These are phyloP conservation scores for Apiospora marii DNA, from an alignment of 2,329 filamentous ascomycete genomes.

Conservation along the genomic window DNA sequence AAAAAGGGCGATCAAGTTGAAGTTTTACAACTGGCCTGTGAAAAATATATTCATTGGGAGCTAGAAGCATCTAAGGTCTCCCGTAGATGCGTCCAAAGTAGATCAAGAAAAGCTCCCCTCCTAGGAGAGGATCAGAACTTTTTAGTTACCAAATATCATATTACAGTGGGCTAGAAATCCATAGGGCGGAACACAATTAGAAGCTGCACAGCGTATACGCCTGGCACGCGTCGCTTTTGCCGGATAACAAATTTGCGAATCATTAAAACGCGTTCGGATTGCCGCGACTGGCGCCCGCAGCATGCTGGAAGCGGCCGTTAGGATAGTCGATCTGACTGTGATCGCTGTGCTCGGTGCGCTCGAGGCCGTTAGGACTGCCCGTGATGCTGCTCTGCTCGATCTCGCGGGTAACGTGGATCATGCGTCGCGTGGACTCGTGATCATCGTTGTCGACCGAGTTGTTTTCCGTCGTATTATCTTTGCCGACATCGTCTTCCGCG, in stretches of 20 bases:
- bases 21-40: too few species aligned
- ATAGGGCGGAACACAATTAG: not conserved
- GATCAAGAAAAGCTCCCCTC: too few species aligned
- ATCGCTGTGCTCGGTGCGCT: not conserved
- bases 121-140: too few species aligned
- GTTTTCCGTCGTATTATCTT: not conserved
- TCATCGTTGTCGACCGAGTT: not conserved
- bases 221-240: not conserved
- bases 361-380: not conserved
- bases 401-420: conserved; percentile 27
- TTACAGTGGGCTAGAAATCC: not conserved
- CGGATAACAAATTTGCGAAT: too few species aligned
- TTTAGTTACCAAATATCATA: not conserved
- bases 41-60: too few species aligned
- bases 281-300: not conserved
- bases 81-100: too few species aligned
- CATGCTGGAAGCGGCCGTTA: not conserved
- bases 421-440: conserved; percentile 22
- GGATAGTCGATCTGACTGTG: not conserved
- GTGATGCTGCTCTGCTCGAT: conserved; percentile 13
- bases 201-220: not conserved
- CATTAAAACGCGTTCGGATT: not conserved
- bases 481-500: not conserved
- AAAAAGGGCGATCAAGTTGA: too few species aligned
- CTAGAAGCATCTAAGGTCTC: too few species aligned